Percentiles rank a stretch among this genome's conserved stretches.
Conservation (phyloP, 805 yeast genomes). For the Suhomyces canberraensis region DNA sequence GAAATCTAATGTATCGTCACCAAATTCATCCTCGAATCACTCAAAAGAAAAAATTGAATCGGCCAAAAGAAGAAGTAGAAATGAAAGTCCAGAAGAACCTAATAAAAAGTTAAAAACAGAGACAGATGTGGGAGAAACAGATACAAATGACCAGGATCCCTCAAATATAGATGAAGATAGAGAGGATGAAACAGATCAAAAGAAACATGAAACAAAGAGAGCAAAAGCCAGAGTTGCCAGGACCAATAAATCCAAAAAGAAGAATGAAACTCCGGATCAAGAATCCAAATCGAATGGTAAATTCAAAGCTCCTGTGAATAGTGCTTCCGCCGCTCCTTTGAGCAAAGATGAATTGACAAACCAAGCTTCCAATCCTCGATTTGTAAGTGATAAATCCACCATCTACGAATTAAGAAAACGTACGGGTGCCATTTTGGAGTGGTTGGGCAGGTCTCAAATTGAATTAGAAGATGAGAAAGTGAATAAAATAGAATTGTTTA, state of each 20-base stretch:
- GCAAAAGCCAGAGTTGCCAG: conserved; percentile 8
- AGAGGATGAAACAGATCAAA: conserved; percentile 1
- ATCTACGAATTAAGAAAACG: conserved; percentile 83
- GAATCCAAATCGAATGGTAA: conserved; percentile 2
- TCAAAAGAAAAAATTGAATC: not conserved
- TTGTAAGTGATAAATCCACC: conserved; percentile 73
- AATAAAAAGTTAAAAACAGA: conserved; percentile 4
- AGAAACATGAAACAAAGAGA: conserved; percentile 1
- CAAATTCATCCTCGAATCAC: not conserved
- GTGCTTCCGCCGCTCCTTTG: conserved; percentile 8
- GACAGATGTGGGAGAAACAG: conserved; percentile 4
- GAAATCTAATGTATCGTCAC: not conserved
- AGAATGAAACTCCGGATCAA: conserved; percentile 1
- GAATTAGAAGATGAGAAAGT: conserved; percentile 75
- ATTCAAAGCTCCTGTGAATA: not conserved
- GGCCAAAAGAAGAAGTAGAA: conserved; percentile 3
- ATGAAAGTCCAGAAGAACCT: conserved; percentile 3
- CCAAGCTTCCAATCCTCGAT: conserved; percentile 78
- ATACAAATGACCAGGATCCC: conserved; percentile 3
- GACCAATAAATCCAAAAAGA: conserved; percentile 5
- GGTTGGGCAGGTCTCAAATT: conserved; percentile 80
- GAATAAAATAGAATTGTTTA: conserved; percentile 48
- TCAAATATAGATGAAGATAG: conserved; percentile 5
- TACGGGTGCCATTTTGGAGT: conserved; percentile 86
- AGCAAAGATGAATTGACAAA: conserved; percentile 48